A percentile compares a stretch with the other conserved stretches of the same genome.
Evolutionary conservation across 176 grass and related monocot genomes (phyloP).

Genomic region (Lolium multiflorum): DNA sequence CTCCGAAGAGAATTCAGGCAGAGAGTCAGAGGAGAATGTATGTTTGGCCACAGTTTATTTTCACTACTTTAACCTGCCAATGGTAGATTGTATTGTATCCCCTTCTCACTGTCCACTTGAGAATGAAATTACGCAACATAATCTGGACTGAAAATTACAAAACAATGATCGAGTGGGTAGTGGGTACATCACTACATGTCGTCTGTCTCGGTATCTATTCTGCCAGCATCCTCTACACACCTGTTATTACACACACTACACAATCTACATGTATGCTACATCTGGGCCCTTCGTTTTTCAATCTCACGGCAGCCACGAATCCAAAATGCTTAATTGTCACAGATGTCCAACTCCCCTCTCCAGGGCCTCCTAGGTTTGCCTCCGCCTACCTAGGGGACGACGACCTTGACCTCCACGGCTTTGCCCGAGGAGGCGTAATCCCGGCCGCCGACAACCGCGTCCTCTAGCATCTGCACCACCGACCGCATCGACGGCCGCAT

Average conservation of each 20-base stretch:
- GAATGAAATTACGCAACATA: too few relatives aligned
- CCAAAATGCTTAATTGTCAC: not conserved
- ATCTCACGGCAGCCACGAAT: not conserved
- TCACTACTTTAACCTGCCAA: not conserved
- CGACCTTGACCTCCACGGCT: constrained; percentile 43
- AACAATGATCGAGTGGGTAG: too few relatives aligned
- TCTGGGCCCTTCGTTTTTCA: not conserved
- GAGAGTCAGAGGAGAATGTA: constrained; percentile 24
- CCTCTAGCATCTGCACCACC: constrained; percentile 96
- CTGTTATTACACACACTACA: not conserved
- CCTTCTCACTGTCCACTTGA: not conserved
- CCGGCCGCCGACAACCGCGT: constrained; percentile 29
- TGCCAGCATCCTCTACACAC: not conserved
- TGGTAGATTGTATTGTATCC: not conserved
- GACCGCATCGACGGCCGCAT: constrained; percentile 81
- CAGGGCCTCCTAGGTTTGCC: too few relatives aligned
- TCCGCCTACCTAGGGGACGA: constrained; percentile 4
- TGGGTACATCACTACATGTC: too few relatives aligned
- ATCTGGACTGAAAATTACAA: too few relatives aligned
- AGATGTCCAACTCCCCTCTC: too few relatives aligned
- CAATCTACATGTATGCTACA: not conserved
- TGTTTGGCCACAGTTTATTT: not conserved
- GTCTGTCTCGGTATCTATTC: too few relatives aligned
- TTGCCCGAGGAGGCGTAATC: not conserved
- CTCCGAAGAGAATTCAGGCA: not conserved